Conservation (phyloP, 345 rosid species). For the Kernera saxatilis region DNA sequence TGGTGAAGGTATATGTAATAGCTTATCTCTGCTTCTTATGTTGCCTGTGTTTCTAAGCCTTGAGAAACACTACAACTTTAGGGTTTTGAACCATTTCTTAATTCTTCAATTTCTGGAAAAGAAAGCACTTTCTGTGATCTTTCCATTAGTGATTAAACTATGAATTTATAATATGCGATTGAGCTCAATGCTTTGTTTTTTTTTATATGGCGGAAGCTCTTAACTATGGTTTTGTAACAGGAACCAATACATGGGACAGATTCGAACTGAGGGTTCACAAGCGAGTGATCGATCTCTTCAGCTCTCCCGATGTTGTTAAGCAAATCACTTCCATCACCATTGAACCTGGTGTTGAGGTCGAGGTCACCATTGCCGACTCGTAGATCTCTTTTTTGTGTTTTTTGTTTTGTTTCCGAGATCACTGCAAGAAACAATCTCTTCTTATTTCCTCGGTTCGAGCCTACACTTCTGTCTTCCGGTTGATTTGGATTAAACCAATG, state of each 20-base stretch:
- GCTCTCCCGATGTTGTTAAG: constrained; percentile 63
- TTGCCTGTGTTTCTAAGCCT: background rate
- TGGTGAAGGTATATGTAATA: constrained; percentile 40
- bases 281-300: constrained; percentile 57
- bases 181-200: background rate
- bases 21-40: background rate
- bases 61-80: background rate
- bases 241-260: constrained; percentile 62
- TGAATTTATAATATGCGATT: background rate
- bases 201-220: background rate
- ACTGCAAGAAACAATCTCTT: background rate
- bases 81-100: background rate
- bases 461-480: background rate
- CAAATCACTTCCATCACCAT: constrained; percentile 62
- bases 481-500: background rate
- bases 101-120: background rate
- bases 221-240: constrained; percentile 11
- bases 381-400: background rate
- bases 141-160: background rate
- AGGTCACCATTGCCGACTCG: constrained; percentile 52
- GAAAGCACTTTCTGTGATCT: background rate
- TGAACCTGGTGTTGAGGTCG: constrained; percentile 64
- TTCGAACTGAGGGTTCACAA: constrained; percentile 60
- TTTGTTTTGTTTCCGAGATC: background rate
- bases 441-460: background rate